Conservation (phyloP, 805 yeast species). For the Suhomyces pyralidae region DNA sequence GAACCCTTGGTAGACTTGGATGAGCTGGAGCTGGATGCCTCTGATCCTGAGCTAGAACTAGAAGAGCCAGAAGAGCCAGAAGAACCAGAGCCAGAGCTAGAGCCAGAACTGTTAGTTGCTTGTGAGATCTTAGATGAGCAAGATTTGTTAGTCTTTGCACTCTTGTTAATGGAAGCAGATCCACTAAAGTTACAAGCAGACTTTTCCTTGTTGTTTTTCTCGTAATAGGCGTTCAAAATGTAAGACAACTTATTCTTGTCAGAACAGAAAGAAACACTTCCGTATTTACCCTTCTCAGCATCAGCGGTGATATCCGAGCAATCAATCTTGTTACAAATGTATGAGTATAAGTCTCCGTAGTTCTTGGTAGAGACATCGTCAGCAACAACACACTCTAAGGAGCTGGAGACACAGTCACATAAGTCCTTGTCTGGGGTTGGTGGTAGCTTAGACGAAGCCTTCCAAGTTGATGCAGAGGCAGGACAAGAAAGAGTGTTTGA, state of each 20-base stretch:
- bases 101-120: constrained; percentile 14
- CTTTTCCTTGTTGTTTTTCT: constrained; percentile 36
- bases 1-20: constrained; percentile 15
- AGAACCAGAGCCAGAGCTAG: constrained; percentile 22
- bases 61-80: constrained; percentile 23
- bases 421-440: constrained; percentile 69
- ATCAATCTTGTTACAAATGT: constrained; percentile 55
- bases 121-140: constrained; percentile 26
- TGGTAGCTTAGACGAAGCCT: constrained; percentile 65
- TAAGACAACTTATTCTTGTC: constrained; percentile 63
- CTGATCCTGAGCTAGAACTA: constrained; percentile 16
- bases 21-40: constrained; percentile 22
- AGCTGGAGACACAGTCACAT: constrained; percentile 60
- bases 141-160: constrained; percentile 28
- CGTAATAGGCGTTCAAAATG: constrained; percentile 46
- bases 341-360: constrained; percentile 56
- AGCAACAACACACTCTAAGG: constrained; percentile 60
- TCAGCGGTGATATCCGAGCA: constrained; percentile 62
- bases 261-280: constrained; percentile 71
- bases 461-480: constrained; percentile 53
- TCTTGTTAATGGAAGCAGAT: constrained; percentile 48
- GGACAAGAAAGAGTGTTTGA: constrained; percentile 58
- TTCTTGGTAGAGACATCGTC: constrained; percentile 52
- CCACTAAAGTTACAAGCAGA: constrained; percentile 71
- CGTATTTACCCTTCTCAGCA: constrained; percentile 66